Evolutionary conservation across 257 asterid genomes (phyloP), one percentile per base, ranked within the genome.

Genomic region (Scutellaria baicalensis): DNA sequence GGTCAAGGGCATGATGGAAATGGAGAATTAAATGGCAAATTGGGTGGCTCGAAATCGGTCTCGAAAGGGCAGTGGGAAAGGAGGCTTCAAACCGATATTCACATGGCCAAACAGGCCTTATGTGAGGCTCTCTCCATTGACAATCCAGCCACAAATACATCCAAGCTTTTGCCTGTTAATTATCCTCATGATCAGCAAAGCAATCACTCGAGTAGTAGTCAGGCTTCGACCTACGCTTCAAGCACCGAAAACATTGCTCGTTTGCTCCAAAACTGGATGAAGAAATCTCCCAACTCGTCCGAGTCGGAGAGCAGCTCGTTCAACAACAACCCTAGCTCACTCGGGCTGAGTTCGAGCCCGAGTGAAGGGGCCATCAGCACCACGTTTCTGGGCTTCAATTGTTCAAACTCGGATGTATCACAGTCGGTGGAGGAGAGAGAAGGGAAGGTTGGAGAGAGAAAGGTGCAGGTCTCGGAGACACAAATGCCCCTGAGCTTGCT

Each of bases 11-110:
- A 27, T 11, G 85, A 73, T 21, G 79, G 70, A 0, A 64, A 63
- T 6, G 65, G 65, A 1, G 42, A 66, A n/a, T n/a, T n/a, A 64
- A 71, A 57, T 9, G 88, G 78, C 0, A 75, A 20, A 27, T 64
- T 64, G 8, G 31, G 84, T 0, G 62, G 60, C 35, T 77, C 85
- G 65, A 80, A 70, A 6, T 76, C 90, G 9, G 60, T 68, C 31
- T 75, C 86, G 5, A 88, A 88, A 62, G 95, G 95, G 27, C 92
- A 84, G 75, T 88, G 95, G 95, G 95, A 88, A 64, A 82, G 88
- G 63, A 84, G 87, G 83, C 95, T 88, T 6, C 95, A 86, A 75
- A 86, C 95, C 0, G 90, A 88, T 75, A 86, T 88, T n/a, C 85
- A 88, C 76, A 78, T 64, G 82, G 95, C 95, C 12, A 88, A 86